Evolutionary conservation across 2,329 filamentous ascomycete genomes (phyloP).

Genomic region (Fusarium bactridioides): DNA sequence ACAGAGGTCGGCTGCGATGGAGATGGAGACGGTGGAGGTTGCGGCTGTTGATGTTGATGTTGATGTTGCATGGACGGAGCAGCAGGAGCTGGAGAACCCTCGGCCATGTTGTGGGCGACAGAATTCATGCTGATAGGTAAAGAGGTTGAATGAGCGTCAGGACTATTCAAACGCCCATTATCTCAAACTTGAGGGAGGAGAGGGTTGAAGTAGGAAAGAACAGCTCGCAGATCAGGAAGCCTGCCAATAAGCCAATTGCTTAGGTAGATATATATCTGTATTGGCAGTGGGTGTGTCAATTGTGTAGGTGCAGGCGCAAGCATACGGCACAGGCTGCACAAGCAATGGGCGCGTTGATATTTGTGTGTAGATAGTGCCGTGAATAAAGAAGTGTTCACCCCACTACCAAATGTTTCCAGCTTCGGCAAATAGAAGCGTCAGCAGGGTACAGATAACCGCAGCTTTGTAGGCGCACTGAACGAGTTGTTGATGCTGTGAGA

Average conservation of each 20-base stretch:
- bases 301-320: conserved; percentile 26
- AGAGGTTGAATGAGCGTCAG: conserved; percentile 17
- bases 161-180: conserved; percentile 40
- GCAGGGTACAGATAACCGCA: conserved; percentile 2
- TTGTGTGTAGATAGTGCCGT: conserved; percentile 6
- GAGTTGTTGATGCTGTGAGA: conserved; percentile 1
- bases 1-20: conserved; percentile 39
- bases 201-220: conserved; percentile 8
- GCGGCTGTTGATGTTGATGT: conserved; percentile 36
- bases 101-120: conserved; percentile 48
- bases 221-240: conserved; percentile 12
- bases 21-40: conserved; percentile 38
- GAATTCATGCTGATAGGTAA: conserved; percentile 48
- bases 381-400: conserved; percentile 12
- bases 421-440: conserved; percentile 5
- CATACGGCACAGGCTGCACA: conserved; percentile 26
- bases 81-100: conserved; percentile 36
- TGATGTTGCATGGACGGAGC: conserved; percentile 31
- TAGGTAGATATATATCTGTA: conserved; percentile 1
- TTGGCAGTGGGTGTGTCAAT: conserved; percentile 12
- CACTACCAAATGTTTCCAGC: conserved; percentile 16
- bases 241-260: conserved; percentile 15
- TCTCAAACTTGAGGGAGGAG: conserved; percentile 24
- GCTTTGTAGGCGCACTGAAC: conserved; percentile 19
- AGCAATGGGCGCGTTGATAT: conserved; percentile 8